Evolutionary conservation across 1,284 basidiomycete genomes (phyloP).

Genomic region (Ustilago curta): DNA sequence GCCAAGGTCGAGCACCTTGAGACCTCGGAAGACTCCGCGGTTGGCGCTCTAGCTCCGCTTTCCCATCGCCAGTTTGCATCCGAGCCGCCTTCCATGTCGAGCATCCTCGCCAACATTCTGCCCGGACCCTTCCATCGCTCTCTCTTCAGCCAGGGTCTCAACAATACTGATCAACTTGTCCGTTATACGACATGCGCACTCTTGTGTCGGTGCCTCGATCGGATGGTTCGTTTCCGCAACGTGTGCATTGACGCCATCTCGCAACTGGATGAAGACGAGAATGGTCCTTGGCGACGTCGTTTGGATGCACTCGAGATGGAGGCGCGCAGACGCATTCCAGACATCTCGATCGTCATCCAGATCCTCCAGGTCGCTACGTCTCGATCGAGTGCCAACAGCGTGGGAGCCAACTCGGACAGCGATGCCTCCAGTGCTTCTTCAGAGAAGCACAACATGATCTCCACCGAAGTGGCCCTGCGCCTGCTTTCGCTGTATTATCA

Average conservation of each 20-base stretch:
- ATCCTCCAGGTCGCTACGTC: conserved; percentile 66
- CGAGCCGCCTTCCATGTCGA: conserved; percentile 78
- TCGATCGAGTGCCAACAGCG: conserved; percentile 5
- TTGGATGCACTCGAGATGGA: conserved; percentile 47
- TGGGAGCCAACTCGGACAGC: background rate
- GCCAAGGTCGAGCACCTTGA: conserved; percentile 45
- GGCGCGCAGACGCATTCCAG: conserved; percentile 55
- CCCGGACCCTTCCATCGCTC: conserved; percentile 51
- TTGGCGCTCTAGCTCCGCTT: conserved; percentile 51
- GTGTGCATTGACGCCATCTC: conserved; percentile 52
- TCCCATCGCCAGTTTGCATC: conserved; percentile 72
- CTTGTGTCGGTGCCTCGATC: conserved; percentile 70
- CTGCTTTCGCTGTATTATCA: conserved; percentile 86
- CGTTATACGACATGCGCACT: conserved; percentile 84
- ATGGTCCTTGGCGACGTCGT: conserved; percentile 48
- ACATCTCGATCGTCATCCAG: conserved; percentile 68
- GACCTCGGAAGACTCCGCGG: conserved; percentile 73
- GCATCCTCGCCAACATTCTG: conserved; percentile 72
- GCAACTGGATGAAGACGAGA: conserved; percentile 78
- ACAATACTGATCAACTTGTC: conserved; percentile 75
- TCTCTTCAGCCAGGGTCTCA: conserved; percentile 80
- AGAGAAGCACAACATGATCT: conserved; percentile 72
- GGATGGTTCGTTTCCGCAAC: conserved; percentile 39
- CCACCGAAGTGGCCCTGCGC: conserved; percentile 82
- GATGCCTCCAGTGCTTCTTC: conserved; percentile 31